phyloP scores from a whole-genome alignment of 805 yeast genomes.

The Candida boidinii region DNA sequence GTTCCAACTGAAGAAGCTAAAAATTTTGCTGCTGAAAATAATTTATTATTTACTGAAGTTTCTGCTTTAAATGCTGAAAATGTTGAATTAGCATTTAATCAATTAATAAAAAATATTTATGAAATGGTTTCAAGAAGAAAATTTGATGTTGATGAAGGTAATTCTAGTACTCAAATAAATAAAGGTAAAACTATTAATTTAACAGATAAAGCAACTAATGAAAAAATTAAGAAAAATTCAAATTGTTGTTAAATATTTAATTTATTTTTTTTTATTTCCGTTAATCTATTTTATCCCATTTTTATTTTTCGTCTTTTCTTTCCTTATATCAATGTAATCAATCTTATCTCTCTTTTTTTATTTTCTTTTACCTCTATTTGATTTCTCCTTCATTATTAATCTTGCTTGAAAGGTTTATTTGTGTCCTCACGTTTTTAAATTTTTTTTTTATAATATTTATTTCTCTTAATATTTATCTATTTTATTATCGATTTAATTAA shows the following conservation, averaged over 20 bases:
- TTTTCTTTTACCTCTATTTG: too few relatives aligned
- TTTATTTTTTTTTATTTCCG: not conserved
- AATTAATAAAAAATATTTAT: constrained; percentile 84
- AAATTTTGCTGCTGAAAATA: constrained; percentile 88
- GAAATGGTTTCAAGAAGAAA: constrained; percentile 93
- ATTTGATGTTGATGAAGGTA: constrained; percentile 61
- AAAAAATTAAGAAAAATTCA: constrained; percentile 45
- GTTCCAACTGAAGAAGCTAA: constrained; percentile 98
- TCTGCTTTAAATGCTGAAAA: constrained; percentile 91
- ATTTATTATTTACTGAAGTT: constrained; percentile 88
- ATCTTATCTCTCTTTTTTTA: not conserved
- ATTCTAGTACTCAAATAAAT: constrained; percentile 35
- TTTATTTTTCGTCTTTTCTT: too few relatives aligned
- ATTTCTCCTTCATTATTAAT: not conserved
- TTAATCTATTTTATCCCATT: not conserved
- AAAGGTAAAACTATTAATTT: constrained; percentile 87
- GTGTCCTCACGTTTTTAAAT: too few relatives aligned
- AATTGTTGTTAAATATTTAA: constrained; percentile 52
- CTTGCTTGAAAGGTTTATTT: too few relatives aligned
- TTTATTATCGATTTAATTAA: too few relatives aligned
- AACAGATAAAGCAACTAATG: constrained; percentile 88
- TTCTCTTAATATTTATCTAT: too few relatives aligned
- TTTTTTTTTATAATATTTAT: too few relatives aligned
- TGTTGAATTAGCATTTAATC: constrained; percentile 91
- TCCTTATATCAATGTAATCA: not conserved